Conservation (phyloP, 805 yeast species). For the Pichia pseudocactophila region DNA sequence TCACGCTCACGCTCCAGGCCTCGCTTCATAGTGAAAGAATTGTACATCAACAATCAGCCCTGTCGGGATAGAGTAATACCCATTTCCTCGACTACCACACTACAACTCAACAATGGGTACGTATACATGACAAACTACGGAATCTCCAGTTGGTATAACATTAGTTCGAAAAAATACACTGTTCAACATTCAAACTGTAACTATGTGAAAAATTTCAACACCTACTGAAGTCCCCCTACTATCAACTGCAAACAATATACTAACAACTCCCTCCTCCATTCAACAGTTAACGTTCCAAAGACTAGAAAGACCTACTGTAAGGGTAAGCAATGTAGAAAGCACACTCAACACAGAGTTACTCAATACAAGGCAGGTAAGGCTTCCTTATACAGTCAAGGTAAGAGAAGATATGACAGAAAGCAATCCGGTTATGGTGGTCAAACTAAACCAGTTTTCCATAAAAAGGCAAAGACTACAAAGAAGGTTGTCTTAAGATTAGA, state of each 20-base stretch:
- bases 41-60: too few species aligned
- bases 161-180: too few species aligned
- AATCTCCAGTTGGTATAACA: not conserved
- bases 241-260: slow-evolving; percentile 4
- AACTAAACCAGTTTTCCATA: slow-evolving; percentile 99
- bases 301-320: slow-evolving; percentile 99
- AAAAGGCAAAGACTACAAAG: slow-evolving; percentile 99
- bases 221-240: too few species aligned
- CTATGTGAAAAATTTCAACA: too few species aligned
- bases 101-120: slow-evolving; percentile 15
- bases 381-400: slow-evolving; percentile 98
- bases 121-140: slow-evolving; percentile 4
- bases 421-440: slow-evolving; percentile 99
- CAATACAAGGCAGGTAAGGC: slow-evolving; percentile 99
- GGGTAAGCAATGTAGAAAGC: slow-evolving; percentile 98
- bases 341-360: slow-evolving; percentile 99
- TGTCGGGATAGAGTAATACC: too few species aligned
- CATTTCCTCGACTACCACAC: not conserved
- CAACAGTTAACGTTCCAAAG: slow-evolving; percentile 98
- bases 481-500: slow-evolving; percentile 99
- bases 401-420: slow-evolving; percentile 99
- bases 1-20: too few species aligned
- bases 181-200: too few species aligned
- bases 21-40: too few species aligned
- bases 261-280: slow-evolving; percentile 7